Evolutionary conservation across 2,329 filamentous ascomycete genomes (phyloP), one percentile per base, ranked within the genome.

Genomic region (Moelleriella libera): DNA sequence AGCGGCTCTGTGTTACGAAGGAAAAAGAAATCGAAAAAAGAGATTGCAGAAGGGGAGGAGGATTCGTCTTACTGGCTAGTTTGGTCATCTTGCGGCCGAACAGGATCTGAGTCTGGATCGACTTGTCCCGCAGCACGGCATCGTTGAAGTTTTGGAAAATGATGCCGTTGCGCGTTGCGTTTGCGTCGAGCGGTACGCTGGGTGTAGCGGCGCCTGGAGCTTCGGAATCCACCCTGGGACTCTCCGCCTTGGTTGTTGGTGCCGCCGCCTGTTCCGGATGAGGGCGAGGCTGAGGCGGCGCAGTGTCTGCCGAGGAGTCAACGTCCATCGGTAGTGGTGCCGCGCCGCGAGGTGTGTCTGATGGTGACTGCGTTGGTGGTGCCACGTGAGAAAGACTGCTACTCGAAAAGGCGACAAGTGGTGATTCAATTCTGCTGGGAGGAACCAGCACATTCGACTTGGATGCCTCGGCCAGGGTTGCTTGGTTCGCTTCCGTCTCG

Each of bases 61-160:
- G 34, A 39, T 21, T 21, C 21, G 21, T 21, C 72, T 59, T 65
- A 77, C 74, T 79, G 29, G 68, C 63, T 41, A 79, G 69, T 52
- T 69, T 76, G 54, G 57, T 70, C 74, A 80, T 79, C 55, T 76
- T 76, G 49, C 73, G 67, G 43, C 73, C 74, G 55, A 80, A 79
- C 28, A 80, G 64, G 45, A 80, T 73, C 51, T 72, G 72, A 10
- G 72, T 78, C 60, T 80, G 76, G 5, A 77, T 65, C 43, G 68
- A 64, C 55, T 74, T 75, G 52, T 80, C 75, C 54, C 71, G 70
- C 51, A 80, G 68, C 44, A 70, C 70, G 45, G 71, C 68, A 43
- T 76, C 70, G 54, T 80, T 69, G 56, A 80, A 80, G 52, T 77
- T 78, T 47, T 78, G 76, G 32, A 77, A 69, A 45, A 80, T 72